Percentiles rank a stretch among this genome's conserved stretches.
Evolutionary conservation across 345 rosid species (phyloP).

Genomic region (Syzygium aqueum): DNA sequence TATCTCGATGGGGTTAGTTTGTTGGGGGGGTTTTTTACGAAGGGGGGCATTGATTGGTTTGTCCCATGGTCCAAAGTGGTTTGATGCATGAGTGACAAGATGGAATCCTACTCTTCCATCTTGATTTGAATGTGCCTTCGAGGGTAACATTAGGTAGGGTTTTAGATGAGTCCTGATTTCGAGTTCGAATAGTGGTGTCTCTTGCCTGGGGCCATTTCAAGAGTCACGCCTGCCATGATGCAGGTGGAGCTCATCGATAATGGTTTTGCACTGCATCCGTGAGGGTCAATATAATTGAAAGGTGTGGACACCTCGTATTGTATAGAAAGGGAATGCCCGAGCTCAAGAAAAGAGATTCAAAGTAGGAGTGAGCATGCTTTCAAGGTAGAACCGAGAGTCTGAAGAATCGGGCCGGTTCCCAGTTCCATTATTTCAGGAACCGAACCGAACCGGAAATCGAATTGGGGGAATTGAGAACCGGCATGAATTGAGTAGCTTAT

Average conservation of each 20-base stretch:
- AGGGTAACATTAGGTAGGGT: background rate
- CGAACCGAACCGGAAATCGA: too few relatives aligned
- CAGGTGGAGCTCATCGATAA: background rate
- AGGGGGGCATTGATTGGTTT: background rate
- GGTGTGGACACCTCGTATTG: background rate
- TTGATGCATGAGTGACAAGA: background rate
- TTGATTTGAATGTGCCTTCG: background rate
- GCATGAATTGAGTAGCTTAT: background rate
- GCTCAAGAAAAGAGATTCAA: background rate
- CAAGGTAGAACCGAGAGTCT: too few relatives aligned
- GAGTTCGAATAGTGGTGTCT: background rate
- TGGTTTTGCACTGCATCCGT: background rate
- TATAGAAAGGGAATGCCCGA: background rate
- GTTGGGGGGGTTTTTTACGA: background rate
- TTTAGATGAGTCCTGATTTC: background rate
- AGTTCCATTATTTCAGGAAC: too few relatives aligned
- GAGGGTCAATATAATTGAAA: background rate
- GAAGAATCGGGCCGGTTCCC: too few relatives aligned
- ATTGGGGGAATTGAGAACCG: too few relatives aligned
- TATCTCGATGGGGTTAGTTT: background rate
- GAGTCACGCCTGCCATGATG: background rate
- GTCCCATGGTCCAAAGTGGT: background rate
- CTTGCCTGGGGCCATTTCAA: background rate
- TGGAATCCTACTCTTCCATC: background rate
- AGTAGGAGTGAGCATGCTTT: too few relatives aligned